Evolutionary conservation across 495 filamentous ascomycete species (phyloP).

Genomic region (Staphylotrichum longicolle): DNA sequence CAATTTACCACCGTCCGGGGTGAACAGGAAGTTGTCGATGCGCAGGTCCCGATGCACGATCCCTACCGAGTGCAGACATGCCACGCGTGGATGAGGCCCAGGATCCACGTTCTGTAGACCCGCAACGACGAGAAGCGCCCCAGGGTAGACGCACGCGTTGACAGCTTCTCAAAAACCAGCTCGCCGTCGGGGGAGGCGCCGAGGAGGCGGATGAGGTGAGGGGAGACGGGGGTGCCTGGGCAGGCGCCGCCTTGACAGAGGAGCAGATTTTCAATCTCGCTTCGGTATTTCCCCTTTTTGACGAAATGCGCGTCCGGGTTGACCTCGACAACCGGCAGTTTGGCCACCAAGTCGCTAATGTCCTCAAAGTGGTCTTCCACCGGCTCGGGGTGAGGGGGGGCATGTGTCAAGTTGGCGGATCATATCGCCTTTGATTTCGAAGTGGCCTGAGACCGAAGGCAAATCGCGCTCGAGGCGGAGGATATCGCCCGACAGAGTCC

Average conservation of each 20-base stretch:
- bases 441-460: too few relatives aligned
- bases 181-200: slow-evolving; percentile 26
- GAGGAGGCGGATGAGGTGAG: slow-evolving; percentile 28
- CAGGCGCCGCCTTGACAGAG: slow-evolving; percentile 31
- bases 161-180: slow-evolving; percentile 29
- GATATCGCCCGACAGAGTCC: too few relatives aligned
- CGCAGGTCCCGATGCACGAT: slow-evolving; percentile 36
- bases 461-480: too few relatives aligned
- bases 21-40: slow-evolving; percentile 32
- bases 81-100: slow-evolving; percentile 19
- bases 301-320: slow-evolving; percentile 31
- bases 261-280: slow-evolving; percentile 34
- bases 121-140: slow-evolving; percentile 19
- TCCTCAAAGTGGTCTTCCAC: too few relatives aligned
- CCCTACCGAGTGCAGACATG: slow-evolving; percentile 29
- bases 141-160: slow-evolving; percentile 14
- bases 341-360: slow-evolving; percentile 20
- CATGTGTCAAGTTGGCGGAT: slow-evolving; percentile 19
- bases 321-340: slow-evolving; percentile 27
- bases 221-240: slow-evolving; percentile 24
- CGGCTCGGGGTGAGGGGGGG: too few relatives aligned
- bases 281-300: slow-evolving; percentile 35
- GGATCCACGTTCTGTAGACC: slow-evolving; percentile 18
- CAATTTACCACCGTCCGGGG: slow-evolving; percentile 21
- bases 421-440: slow-evolving; percentile 29